Conservation (phyloP, 1,284 basidiomycete species). For the Sanghuangporus weigelae region DNA sequence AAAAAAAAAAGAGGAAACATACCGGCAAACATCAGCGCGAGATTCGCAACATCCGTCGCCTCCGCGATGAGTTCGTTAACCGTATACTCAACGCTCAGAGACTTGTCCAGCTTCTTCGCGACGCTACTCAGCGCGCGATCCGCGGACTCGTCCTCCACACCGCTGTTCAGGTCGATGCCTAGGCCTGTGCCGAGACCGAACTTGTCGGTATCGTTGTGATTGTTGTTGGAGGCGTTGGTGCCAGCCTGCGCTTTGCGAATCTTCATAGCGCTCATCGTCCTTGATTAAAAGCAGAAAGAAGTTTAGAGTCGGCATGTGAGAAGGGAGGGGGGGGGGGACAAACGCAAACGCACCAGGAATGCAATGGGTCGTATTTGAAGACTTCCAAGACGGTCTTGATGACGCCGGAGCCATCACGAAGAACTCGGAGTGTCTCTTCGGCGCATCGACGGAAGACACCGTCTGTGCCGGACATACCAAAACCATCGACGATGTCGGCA, state of each 20-base stretch:
- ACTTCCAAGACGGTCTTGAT: conserved; percentile 96
- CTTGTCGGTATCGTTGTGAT: conserved; percentile 23
- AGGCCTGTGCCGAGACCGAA: conserved; percentile 34
- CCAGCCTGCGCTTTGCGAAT: conserved; percentile 50
- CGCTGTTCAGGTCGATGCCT: conserved; percentile 56
- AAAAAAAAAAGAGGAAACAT: conserved; percentile 20
- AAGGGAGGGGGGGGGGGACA: neutral
- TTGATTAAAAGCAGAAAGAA: conserved; percentile 24
- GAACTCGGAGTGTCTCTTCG: conserved; percentile 89
- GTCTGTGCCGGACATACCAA: conserved; percentile 86
- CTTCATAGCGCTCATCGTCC: conserved; percentile 73
- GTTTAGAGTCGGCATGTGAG: neutral
- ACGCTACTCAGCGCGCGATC: conserved; percentile 84
- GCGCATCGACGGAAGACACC: conserved; percentile 95
- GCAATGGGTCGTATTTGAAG: conserved; percentile 94
- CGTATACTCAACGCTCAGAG: conserved; percentile 86
- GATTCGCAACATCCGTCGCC: conserved; percentile 74
- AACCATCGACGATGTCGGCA: conserved; percentile 88
- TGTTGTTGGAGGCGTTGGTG: conserved; percentile 21
- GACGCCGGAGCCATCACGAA: conserved; percentile 80
- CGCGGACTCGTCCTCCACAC: conserved; percentile 77
- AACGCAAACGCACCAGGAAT: conserved; percentile 68
- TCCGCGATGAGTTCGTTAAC: conserved; percentile 92
- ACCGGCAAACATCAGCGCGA: conserved; percentile 80
- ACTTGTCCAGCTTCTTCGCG: conserved; percentile 74